These are phyloP conservation scores for Pinus taeda DNA, from an alignment of 75 land plant species.

Conservation along the genomic window DNA sequence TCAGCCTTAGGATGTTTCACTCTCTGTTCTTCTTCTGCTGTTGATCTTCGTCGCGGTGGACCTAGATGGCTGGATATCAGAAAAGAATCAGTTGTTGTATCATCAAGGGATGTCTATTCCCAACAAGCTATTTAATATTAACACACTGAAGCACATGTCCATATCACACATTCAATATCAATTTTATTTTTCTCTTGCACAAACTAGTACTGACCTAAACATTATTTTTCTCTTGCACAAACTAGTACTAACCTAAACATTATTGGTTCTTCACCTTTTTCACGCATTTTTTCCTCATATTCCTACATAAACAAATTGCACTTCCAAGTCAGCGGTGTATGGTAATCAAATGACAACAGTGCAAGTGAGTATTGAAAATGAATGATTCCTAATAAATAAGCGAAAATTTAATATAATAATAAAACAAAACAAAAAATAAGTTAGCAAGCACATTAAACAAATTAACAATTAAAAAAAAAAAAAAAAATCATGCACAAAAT, in stretches of 20 bases:
- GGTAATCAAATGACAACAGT: neutral
- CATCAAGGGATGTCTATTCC: neutral
- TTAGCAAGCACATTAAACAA: neutral
- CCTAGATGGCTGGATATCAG: constrained; percentile 72
- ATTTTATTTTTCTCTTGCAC: neutral
- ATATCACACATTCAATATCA: too few species aligned
- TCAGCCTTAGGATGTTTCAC: constrained; percentile 82
- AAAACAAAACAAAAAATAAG: neutral
- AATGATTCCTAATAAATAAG: neutral
- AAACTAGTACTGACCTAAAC: constrained; percentile 76
- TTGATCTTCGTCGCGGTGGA: constrained; percentile 63
- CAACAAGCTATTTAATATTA: neutral
- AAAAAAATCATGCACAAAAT: too few species aligned
- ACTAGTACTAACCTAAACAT: constrained; percentile 86
- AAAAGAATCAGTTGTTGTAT: neutral
- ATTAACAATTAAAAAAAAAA: too few species aligned
- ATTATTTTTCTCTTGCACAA: constrained; percentile 39
- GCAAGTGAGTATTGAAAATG: neutral
- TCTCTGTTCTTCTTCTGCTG: constrained; percentile 88
- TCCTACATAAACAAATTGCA: constrained; percentile 50
- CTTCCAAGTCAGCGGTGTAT: neutral
- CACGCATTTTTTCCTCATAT: constrained; percentile 94
- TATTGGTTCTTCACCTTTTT: constrained; percentile 95
- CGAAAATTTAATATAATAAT: too few species aligned
- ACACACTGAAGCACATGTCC: neutral